Base-by-base conservation (phyloP, 768 basidiomycete species). In the Agaricus bisporus region DNA sequence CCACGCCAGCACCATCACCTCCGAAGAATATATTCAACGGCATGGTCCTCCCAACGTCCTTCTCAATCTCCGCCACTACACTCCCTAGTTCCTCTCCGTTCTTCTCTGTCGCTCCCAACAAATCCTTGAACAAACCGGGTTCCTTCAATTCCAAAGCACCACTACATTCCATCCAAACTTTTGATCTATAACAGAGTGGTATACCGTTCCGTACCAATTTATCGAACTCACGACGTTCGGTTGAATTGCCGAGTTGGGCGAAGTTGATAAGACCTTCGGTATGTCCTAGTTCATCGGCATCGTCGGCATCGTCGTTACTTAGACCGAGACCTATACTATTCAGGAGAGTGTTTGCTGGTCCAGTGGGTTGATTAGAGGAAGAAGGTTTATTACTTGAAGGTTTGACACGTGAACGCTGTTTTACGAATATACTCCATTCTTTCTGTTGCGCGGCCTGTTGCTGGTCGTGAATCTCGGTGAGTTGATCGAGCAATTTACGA, bases 1-100 rank as follows among this genome's bases (percentile, higher is more conserved):
- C 80, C 11, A 98, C 94, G 2, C 97, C 97, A 0, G 85, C 90
- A 0, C 97, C 97, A 67, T 97, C 94, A 0, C 95, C 93, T 0
- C 93, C 97, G 71, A 98, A 99, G 74, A 97, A 98, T 28, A 98
- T 80, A 63, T 97, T 97, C 41, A 92, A 70, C 0, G 95, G 94
- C 88, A 95, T 87, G 61, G 94, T 90, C 76, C 88, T 69, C 57
- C 88, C 85, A 0, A 93, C 88, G 63, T 98, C 95, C 70, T 98
- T 98, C 73, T 98, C 97, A 55, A 99, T 98, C 70, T 99, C 97
- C 39, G 69, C 74, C 49, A 72, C 68, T 12, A 86, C 85, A 28
- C 76, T 66, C 38, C 70, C 80, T 25, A 70, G 66, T 1, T 68
- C 74, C 26, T 75, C 68, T 2, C 64, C 68, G 56, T 78, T 73